These are phyloP conservation scores for Pestalotiopsis fici DNA, from an alignment of 2,329 filamentous ascomycete genomes.

Conservation along the genomic window DNA sequence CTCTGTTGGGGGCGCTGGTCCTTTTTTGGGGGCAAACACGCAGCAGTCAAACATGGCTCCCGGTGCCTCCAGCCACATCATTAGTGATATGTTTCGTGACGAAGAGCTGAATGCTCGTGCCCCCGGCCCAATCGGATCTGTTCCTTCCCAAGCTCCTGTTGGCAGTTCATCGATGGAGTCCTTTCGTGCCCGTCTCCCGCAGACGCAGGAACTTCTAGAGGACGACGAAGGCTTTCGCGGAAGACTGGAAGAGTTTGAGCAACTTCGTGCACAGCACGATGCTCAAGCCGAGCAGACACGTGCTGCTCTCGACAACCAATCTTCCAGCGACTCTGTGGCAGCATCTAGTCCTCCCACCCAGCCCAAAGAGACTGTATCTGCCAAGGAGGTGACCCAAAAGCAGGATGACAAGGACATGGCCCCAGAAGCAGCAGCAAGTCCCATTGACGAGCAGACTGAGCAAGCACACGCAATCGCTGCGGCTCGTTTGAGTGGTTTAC, in stretches of 20 bases:
- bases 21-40: slow-evolving; percentile 68
- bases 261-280: slow-evolving; percentile 73
- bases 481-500: slow-evolving; percentile 66
- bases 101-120: slow-evolving; percentile 64
- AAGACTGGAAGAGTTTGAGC: slow-evolving; percentile 81
- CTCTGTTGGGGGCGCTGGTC: slow-evolving; percentile 60
- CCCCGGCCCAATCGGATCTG: slow-evolving; percentile 28
- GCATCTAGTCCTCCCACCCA: slow-evolving; percentile 14
- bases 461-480: slow-evolving; percentile 48
- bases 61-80: slow-evolving; percentile 36
- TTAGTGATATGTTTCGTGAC: slow-evolving; percentile 59
- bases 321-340: slow-evolving; percentile 15
- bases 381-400: slow-evolving; percentile 14
- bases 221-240: slow-evolving; percentile 65
- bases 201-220: slow-evolving; percentile 49
- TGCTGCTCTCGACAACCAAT: slow-evolving; percentile 17
- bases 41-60: slow-evolving; percentile 39
- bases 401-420: slow-evolving; percentile 15
- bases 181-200: slow-evolving; percentile 49
- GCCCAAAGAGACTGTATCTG: slow-evolving; percentile 9
- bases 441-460: slow-evolving; percentile 62
- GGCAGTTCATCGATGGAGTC: slow-evolving; percentile 37
- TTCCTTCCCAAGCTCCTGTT: slow-evolving; percentile 38
- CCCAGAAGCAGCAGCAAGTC: slow-evolving; percentile 20
- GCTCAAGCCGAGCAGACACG: slow-evolving; percentile 40